phyloP scores from a whole-genome alignment of 1,139 yeast species.

The Scheffersomyces segobiensis region DNA sequence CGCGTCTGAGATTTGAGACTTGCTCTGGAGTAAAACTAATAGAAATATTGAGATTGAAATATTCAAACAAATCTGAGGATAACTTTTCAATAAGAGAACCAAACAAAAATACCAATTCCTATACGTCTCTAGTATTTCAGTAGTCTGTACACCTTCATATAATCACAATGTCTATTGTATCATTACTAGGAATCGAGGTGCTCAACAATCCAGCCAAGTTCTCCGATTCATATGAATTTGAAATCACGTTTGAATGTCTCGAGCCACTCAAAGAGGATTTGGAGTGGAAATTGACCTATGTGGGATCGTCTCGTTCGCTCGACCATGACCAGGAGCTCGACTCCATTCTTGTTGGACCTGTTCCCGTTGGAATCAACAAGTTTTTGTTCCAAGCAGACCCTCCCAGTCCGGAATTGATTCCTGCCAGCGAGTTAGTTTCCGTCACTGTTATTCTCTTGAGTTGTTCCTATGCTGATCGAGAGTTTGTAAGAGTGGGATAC shows the following conservation, averaged over 20 bases:
- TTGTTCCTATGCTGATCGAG: constrained; percentile 90
- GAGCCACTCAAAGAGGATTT: constrained; percentile 91
- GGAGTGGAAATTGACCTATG: constrained; percentile 97
- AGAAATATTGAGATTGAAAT: background rate
- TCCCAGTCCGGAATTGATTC: constrained; percentile 92
- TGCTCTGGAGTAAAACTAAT: background rate
- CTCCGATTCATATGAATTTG: constrained; percentile 91
- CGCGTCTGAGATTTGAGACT: background rate
- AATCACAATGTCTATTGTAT: constrained; percentile 80
- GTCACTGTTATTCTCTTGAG: constrained; percentile 92
- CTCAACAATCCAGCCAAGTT: constrained; percentile 94
- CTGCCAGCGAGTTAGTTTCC: constrained; percentile 91
- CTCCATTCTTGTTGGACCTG: constrained; percentile 94
- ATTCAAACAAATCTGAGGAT: background rate
- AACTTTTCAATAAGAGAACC: too few species aligned
- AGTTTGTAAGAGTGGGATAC: constrained; percentile 95
- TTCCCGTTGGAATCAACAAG: constrained; percentile 95
- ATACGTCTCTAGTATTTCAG: background rate
- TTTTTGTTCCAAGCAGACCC: constrained; percentile 94
- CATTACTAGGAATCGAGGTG: constrained; percentile 87
- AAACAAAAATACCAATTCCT: background rate
- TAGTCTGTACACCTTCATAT: background rate
- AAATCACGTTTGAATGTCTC: constrained; percentile 93
- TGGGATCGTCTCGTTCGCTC: constrained; percentile 87
- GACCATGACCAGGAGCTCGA: constrained; percentile 98